Base-by-base conservation (phyloP, 495 filamentous ascomycete species). In the Arthonia radiata region DNA sequence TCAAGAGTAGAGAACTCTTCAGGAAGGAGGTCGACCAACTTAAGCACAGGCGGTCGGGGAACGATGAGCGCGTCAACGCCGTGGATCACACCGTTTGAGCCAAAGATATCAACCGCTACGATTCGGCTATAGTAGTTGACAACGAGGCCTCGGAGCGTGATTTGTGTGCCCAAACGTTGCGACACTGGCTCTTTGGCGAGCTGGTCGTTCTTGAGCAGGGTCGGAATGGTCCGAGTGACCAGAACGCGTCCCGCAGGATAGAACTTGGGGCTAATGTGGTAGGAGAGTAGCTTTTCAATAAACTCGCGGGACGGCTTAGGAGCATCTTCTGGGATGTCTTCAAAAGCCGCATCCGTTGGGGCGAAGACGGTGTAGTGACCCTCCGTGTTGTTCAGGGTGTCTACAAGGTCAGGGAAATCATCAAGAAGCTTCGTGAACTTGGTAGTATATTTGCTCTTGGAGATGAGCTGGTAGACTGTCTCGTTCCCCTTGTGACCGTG, bases 51-150 rank as follows among this genome's bases (percentile, higher is more conserved):
- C 0, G 72, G 71, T 7, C 81, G 82, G 5, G 77, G 79, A 16
- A 82, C 35, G 16, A 93, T 58, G 29, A 82, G 48, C 30, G 41
- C 48, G 49, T 77, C 60, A 29, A 91, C 43, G 29, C 57, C 67
- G 52, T 91, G 80, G 42, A 90, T 63, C 4, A 86, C 48, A 26
- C 81, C 81, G 48, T 91, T 90, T 24, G 59, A 60, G 17, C 50
- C 59, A 37, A 55, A 53, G 24, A 83, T 59, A 44, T 89, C 61
- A 26, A 56, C 40, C n/a, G 53, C 57, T 7, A 74, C 43, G 26
- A 89, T 43, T 15, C 54, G 60, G 46, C 56, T 64, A 41, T 64
- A 67, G 41, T 72, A 76, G 49, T 93, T 91, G 32, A 93, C 31
- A 8, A 51, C 56, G 18, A 77, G 46, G 13, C 67, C 69, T 24